phyloP scores from a whole-genome alignment of 2,329 filamentous ascomycete genomes.

The Fusarium euwallaceae region DNA sequence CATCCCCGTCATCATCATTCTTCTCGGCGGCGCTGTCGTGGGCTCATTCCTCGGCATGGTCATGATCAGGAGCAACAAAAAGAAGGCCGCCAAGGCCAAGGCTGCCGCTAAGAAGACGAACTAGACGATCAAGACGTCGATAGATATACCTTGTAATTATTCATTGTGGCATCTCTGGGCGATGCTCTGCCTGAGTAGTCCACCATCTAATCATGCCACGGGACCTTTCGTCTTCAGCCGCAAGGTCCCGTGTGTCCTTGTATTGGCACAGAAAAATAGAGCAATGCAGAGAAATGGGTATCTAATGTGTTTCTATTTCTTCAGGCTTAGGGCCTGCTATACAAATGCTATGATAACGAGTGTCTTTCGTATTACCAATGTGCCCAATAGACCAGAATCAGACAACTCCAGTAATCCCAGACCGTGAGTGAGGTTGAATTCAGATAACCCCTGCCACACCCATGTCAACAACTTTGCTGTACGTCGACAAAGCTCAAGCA shows the following conservation, averaged over 20 bases:
- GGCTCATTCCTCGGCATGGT: conserved; percentile 96
- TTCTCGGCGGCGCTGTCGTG: conserved; percentile 92
- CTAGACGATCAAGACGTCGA: conserved; percentile 55
- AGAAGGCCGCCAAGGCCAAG: conserved; percentile 95
- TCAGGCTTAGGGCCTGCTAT: conserved; percentile 40
- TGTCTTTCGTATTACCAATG: conserved; percentile 46
- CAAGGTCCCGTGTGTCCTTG: conserved; percentile 8
- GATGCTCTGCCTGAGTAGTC: conserved; percentile 23
- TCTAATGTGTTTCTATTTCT: conserved; percentile 54
- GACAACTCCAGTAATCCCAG: conserved; percentile 44
- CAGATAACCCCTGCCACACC: conserved; percentile 32
- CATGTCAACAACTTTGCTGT: conserved; percentile 23
- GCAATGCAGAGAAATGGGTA: conserved; percentile 47
- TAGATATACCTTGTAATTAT: conserved; percentile 41
- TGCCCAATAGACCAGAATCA: conserved; percentile 48
- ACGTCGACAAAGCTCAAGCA: conserved; percentile 29
- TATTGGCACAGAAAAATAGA: conserved; percentile 29
- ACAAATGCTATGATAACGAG: conserved; percentile 45
- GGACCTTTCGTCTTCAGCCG: conserved; percentile 3
- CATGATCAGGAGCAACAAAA: conserved; percentile 98
- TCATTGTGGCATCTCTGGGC: conserved; percentile 25
- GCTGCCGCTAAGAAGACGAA: conserved; percentile 89
- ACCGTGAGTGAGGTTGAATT: conserved; percentile 38
- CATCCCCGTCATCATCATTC: conserved; percentile 95
- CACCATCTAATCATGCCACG: conserved; percentile 35